phyloP scores from a whole-genome alignment of 768 basidiomycete genomes.

The Lactarius quietus region DNA sequence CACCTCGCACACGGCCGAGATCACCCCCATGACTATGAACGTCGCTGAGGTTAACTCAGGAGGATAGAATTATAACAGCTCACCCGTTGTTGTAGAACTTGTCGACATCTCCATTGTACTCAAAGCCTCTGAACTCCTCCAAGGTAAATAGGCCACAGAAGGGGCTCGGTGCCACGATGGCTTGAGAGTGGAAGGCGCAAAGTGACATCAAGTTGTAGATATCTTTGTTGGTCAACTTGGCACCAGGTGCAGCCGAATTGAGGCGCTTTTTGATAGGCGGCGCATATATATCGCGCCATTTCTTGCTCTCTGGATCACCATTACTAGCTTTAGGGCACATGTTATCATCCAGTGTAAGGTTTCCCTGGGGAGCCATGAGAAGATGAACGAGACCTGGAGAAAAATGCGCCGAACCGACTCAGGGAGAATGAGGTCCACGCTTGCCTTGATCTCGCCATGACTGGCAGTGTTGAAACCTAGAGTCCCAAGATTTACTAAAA shows the following conservation, averaged over 20 bases:
- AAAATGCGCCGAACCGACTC: conserved; percentile 43
- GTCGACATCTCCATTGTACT: conserved; percentile 67
- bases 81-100: conserved; percentile 80
- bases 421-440: conserved; percentile 53
- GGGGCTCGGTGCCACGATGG: conserved; percentile 46
- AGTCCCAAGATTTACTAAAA: neutral
- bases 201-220: conserved; percentile 60
- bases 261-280: conserved; percentile 55
- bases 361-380: conserved; percentile 31
- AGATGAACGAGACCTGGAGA: neutral
- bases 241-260: conserved; percentile 58
- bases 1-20: conserved; percentile 74
- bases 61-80: conserved; percentile 25
- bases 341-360: conserved; percentile 64
- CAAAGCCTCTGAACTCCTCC: conserved; percentile 62
- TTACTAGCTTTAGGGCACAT: conserved; percentile 59
- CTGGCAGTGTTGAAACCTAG: conserved; percentile 62
- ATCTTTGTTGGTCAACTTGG: conserved; percentile 53
- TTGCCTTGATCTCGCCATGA: conserved; percentile 41
- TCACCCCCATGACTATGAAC: conserved; percentile 55
- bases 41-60: neutral
- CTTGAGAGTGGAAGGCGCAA: conserved; percentile 78
- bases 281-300: conserved; percentile 58
- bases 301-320: conserved; percentile 40
- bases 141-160: conserved; percentile 71